A percentile compares a stretch with the other conserved stretches of the same genome.
These are phyloP conservation scores for Paxillus ammoniavirescens DNA, from an alignment of 768 basidiomycete species.

Conservation along the genomic window DNA sequence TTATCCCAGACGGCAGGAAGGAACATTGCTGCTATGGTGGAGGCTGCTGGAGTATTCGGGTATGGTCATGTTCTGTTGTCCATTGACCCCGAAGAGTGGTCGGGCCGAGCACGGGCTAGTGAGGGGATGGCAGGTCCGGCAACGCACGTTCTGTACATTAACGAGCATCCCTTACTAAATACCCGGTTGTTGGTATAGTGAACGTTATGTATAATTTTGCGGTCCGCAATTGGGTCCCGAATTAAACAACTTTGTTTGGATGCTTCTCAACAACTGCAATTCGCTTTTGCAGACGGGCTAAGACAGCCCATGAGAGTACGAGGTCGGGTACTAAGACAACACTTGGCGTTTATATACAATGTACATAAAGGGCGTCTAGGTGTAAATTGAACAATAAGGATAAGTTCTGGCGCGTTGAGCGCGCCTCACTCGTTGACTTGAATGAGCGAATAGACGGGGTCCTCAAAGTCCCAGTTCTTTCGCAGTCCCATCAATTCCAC, in stretches of 20 bases:
- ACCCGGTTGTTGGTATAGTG: conserved; percentile 62
- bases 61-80: conserved; percentile 51
- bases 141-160: conserved; percentile 66
- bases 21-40: conserved; percentile 54
- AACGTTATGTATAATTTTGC: background rate
- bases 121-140: conserved; percentile 27
- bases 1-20: conserved; percentile 53
- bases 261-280: no score
- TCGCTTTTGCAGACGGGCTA: no score
- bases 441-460: conserved; percentile 86
- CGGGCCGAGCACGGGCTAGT: conserved; percentile 20
- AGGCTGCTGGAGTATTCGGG: conserved; percentile 45
- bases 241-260: background rate
- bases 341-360: background rate
- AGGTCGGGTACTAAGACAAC: background rate
- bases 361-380: background rate
- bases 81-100: conserved; percentile 40
- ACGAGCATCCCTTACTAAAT: conserved; percentile 74
- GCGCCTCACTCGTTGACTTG: conserved; percentile 56
- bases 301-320: no score
- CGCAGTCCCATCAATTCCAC: conserved; percentile 79
- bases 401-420: conserved; percentile 16
- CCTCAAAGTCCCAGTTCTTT: conserved; percentile 65
- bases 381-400: conserved; percentile 15
- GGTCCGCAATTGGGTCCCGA: background rate